These are phyloP conservation scores for Telfairia occidentalis DNA, from an alignment of 331 rosid species.

Conservation along the genomic window DNA sequence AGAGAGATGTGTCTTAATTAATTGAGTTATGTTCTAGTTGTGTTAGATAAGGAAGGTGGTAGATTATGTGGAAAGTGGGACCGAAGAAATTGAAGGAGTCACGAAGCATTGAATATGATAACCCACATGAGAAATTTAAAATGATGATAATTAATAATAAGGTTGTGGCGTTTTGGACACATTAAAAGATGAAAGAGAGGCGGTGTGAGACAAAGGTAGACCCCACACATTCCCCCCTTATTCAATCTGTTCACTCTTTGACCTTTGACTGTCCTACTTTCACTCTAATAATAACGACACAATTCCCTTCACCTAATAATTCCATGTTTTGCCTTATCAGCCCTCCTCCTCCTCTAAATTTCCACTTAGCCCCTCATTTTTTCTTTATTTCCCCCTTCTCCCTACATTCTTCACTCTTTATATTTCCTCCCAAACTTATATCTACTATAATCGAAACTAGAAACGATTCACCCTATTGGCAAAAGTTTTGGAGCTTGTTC, in stretches of 20 bases:
- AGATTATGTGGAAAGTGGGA: not conserved
- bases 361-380: not conserved
- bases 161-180: constrained; percentile 11
- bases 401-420: not conserved
- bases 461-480: not conserved
- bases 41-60: not conserved
- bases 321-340: constrained; percentile 16
- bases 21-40: too few relatives aligned
- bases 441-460: too few relatives aligned
- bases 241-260: constrained; percentile 46
- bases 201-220: constrained; percentile 54
- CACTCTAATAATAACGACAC: constrained; percentile 20
- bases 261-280: constrained; percentile 56
- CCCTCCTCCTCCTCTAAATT: constrained; percentile 10
- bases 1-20: too few relatives aligned
- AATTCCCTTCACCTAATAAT: constrained; percentile 34
- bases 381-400: not conserved
- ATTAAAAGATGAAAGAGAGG: constrained; percentile 21
- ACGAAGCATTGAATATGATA: constrained; percentile 8
- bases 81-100: not conserved
- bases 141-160: constrained; percentile 3
- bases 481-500: not conserved
- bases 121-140: constrained; percentile 34
- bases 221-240: constrained; percentile 51
- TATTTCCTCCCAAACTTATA: not conserved